phyloP scores from a whole-genome alignment of 2,329 filamentous ascomycete species.

The Pyricularia sp. region DNA sequence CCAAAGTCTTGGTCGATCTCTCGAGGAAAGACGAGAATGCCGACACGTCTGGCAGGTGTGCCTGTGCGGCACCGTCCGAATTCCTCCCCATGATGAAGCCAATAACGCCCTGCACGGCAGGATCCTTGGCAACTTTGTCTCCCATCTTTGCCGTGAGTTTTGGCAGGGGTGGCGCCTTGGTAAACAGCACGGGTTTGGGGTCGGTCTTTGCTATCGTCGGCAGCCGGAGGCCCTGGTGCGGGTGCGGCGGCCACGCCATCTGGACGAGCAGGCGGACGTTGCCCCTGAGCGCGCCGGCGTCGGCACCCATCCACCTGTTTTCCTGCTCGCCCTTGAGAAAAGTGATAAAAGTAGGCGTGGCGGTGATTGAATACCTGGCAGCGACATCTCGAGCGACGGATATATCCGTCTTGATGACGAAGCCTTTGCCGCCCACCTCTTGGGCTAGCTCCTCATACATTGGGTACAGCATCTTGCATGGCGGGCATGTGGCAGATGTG shows the following conservation, averaged over 20 bases:
- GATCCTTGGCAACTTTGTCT: slow-evolving; percentile 29
- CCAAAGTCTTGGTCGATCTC: slow-evolving; percentile 39
- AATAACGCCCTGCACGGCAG: slow-evolving; percentile 50
- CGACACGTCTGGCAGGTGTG: slow-evolving; percentile 57
- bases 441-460: slow-evolving; percentile 67
- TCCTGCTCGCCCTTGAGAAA: slow-evolving; percentile 65
- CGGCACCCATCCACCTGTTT: slow-evolving; percentile 70
- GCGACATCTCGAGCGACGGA: slow-evolving; percentile 51
- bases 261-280: slow-evolving; percentile 64
- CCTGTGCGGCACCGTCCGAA: slow-evolving; percentile 45
- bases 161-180: slow-evolving; percentile 67
- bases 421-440: slow-evolving; percentile 53
- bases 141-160: slow-evolving; percentile 76
- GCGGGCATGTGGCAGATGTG: slow-evolving; percentile 74
- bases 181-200: slow-evolving; percentile 56
- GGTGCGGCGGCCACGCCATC: slow-evolving; percentile 63
- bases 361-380: slow-evolving; percentile 52
- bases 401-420: slow-evolving; percentile 75
- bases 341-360: slow-evolving; percentile 81
- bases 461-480: slow-evolving; percentile 75
- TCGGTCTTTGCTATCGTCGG: slow-evolving; percentile 54
- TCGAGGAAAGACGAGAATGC: slow-evolving; percentile 50
- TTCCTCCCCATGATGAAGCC: slow-evolving; percentile 56
- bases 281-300: slow-evolving; percentile 50
- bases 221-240: slow-evolving; percentile 57